Evolutionary conservation across 306 rosid species (phyloP), one percentile per base, ranked within the genome.

Genomic region (Potentilla sterilis): DNA sequence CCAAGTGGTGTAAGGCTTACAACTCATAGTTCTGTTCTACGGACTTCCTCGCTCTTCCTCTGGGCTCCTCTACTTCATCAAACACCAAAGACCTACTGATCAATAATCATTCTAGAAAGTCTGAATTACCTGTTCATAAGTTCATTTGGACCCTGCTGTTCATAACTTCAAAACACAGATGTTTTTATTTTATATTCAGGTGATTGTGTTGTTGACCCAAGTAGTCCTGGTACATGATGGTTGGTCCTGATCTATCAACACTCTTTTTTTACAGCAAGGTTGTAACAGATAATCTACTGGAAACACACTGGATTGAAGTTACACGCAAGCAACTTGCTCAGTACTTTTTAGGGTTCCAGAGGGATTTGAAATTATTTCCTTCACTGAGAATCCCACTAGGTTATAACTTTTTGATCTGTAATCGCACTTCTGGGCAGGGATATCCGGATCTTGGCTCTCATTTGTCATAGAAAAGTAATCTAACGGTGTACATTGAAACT

Each of bases 1-100:
- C 90, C 85, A 81, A 86, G 73, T 83, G 94, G 89, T 18, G 84
- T 80, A 76, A 88, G 90, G 87, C 76, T 84, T 92, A 80, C 97
- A 91, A 88, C 96, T 83, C 92, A 90, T 91, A 72, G 74, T 68
- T 75, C 35, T 51, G 65, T 74, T 81, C 74, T 67, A 75, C 32
- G 74, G 75, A 75, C 21, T 78, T 83, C 69, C 75, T 81, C 49
- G 69, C 22, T 81, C 67, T 75, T 83, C 63, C 76, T 34, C 57
- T 32, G 65, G 64, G 19, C 74, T 69, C 77, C 77, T 71, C 76
- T 78, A 14, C 54, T 43, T 76, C 80, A 52, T 46, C 74, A 62
- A 75, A 55, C 35, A 66, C 64, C 65, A 72, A 52, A 8, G 5
- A 11, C 19, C 67, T 18, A 14, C 47, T 77, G 2, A 18, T 63